Evolutionary conservation across 768 basidiomycete genomes (phyloP).

Genomic region (Amylocystis lapponica): DNA sequence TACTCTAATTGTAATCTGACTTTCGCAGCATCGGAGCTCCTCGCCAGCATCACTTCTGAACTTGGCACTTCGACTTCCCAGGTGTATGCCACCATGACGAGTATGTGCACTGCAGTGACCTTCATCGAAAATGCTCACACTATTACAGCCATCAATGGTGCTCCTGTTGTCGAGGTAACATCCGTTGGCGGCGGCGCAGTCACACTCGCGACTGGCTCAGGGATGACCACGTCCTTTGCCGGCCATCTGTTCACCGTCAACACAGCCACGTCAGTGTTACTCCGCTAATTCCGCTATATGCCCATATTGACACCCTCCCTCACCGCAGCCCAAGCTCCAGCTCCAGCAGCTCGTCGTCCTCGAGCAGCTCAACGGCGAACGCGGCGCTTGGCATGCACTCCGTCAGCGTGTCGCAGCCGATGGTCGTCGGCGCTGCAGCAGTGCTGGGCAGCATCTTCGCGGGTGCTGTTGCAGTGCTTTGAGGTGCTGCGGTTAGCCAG

Average conservation of each 20-base stretch:
- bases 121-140: background rate
- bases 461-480: slow-evolving; percentile 15
- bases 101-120: background rate
- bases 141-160: slow-evolving; percentile 11
- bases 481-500: no score
- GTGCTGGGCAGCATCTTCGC: slow-evolving; percentile 13
- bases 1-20: no score
- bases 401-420: slow-evolving; percentile 5
- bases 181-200: slow-evolving; percentile 19
- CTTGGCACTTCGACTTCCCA: slow-evolving; percentile 12
- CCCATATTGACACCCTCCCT: background rate
- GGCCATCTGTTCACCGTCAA: slow-evolving; percentile 17
- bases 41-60: slow-evolving; percentile 7
- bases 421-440: slow-evolving; percentile 11
- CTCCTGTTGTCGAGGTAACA: slow-evolving; percentile 17
- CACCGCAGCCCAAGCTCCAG: slow-evolving; percentile 4
- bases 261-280: slow-evolving; percentile 2
- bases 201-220: slow-evolving; percentile 18
- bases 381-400: slow-evolving; percentile 7
- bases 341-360: slow-evolving; percentile 1
- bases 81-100: slow-evolving; percentile 12
- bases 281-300: no score
- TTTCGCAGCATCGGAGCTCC: slow-evolving; percentile 9
- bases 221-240: slow-evolving; percentile 16
- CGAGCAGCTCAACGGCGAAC: slow-evolving; percentile 1